Percentiles rank a stretch among this genome's conserved stretches.
Conservation (phyloP, 352 stramenopile genomes). For the Globisporangium splendens region DNA sequence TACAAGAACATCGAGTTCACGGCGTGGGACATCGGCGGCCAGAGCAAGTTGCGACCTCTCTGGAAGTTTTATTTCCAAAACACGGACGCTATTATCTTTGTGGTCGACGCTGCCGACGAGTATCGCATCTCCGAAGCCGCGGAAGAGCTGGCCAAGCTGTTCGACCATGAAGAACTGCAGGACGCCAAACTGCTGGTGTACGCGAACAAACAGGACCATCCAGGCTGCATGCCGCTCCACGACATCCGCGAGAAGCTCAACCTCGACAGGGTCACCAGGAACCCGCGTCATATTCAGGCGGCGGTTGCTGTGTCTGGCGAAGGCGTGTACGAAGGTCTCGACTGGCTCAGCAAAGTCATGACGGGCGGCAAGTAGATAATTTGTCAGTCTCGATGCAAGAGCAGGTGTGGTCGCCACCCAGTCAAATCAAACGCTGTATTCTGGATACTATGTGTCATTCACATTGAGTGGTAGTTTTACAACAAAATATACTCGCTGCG, state of each 20-base stretch:
- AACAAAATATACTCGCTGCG: too few relatives aligned
- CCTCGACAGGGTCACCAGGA: constrained; percentile 28
- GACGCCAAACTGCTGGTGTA: constrained; percentile 42
- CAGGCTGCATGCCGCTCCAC: constrained; percentile 20
- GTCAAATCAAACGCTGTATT: too few relatives aligned
- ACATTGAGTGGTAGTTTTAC: too few relatives aligned
- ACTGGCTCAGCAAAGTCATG: constrained; percentile 32
- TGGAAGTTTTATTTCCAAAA: constrained; percentile 71
- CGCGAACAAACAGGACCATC: constrained; percentile 53
- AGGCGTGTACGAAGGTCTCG: too few relatives aligned
- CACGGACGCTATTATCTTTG: constrained; percentile 80
- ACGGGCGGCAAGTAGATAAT: not conserved
- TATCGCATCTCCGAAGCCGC: constrained; percentile 46
- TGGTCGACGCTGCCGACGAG: constrained; percentile 64
- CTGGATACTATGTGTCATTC: too few relatives aligned
- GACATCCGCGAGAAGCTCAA: constrained; percentile 35
- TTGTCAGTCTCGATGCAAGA: too few relatives aligned
- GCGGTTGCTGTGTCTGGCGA: constrained; percentile 28
- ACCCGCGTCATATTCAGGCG: constrained; percentile 31
- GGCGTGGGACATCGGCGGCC: constrained; percentile 80
- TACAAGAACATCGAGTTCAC: constrained; percentile 77
- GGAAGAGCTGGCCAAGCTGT: constrained; percentile 37
- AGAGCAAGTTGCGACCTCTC: constrained; percentile 37
- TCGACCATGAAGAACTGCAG: constrained; percentile 38
- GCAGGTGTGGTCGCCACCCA: too few relatives aligned